Evolutionary conservation across 495 filamentous ascomycete genomes (phyloP), one percentile per base, ranked within the genome.

Genomic region (Aspergillus baeticus): DNA sequence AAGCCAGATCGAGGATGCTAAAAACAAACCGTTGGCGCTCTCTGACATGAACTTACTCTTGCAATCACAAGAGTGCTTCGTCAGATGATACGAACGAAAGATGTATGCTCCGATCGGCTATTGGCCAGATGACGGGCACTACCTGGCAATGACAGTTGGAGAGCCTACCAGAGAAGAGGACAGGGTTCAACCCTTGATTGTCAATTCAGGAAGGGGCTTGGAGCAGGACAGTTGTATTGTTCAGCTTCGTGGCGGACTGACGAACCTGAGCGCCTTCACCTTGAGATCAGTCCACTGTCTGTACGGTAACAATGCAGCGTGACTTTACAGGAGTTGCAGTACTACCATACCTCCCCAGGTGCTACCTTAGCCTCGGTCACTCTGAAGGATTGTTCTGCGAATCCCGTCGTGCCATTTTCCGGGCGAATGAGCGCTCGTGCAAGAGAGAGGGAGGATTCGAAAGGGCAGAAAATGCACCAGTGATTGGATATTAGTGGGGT

Each of bases 261-360:
- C 3, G 5, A 37, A n/a, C 15, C 35, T 6, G 17, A 45, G 44
- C n/a, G 21, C 8, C 20, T 37, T 26, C 18, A 38, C 20, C 11
- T 34, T 22, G 34, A 3, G 17, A 8, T 50, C 47, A 50, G 47
- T 43, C 36, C 33, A 41, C 41, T 43, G 33, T 18, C n/a, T 33
- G 23, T 55, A 62, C 63, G 69, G 71, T 74, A 22, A 67, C 71
- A 74, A 65, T 69, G 71, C 71, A 74, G 69, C 64, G 68, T 68
- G 58, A 60, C 63, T 64, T 61, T 51, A 51, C n/a, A n/a, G n/a
- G n/a, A n/a, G 26, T 49, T 60, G 54, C 58, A n/a, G 33, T 55
- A 39, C 46, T 43, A 54, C 48, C 54, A 53, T 60, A 57, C 49
- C 47, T 38, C 20, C 47, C 23, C 15, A 49, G 23, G 33, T 57